Conservation (phyloP, 257 asterid genomes). For the Paraleonurus japonicus region DNA sequence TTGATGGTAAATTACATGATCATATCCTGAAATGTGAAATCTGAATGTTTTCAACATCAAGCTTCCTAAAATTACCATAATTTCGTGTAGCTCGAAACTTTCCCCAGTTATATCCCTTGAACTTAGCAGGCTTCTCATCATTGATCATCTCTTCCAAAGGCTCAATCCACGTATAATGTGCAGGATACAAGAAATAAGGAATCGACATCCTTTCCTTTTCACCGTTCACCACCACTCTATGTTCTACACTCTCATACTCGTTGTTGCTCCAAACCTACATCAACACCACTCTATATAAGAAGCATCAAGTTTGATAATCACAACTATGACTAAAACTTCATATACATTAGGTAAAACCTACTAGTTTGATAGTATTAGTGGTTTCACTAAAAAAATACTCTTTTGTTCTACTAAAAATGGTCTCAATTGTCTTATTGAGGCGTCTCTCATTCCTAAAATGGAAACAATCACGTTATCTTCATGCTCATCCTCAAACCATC, state of each 20-base stretch:
- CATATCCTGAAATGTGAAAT: constrained; percentile 35
- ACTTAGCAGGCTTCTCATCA: constrained; percentile 31
- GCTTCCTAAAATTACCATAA: constrained; percentile 32
- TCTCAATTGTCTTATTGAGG: no score
- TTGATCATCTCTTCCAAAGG: constrained; percentile 32
- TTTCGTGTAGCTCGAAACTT: constrained; percentile 37
- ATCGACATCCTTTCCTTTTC: constrained; percentile 35
- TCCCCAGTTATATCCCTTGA: constrained; percentile 40
- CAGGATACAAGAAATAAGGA: constrained; percentile 39
- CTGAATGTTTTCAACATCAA: constrained; percentile 38
- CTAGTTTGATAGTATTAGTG: no score
- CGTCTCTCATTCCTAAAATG: no score
- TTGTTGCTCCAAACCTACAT: constrained; percentile 39
- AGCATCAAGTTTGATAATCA: background rate
- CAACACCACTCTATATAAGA: background rate
- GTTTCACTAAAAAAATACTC: no score
- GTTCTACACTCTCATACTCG: constrained; percentile 38
- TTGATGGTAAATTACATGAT: background rate
- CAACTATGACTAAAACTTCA: no score
- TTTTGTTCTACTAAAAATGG: no score
- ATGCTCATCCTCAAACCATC: no score
- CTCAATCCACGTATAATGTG: constrained; percentile 36
- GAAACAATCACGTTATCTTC: no score
- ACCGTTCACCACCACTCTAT: constrained; percentile 34
- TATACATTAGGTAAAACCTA: no score